Base-by-base conservation (phyloP, 169 alveolate genomes). In the Plasmodium berghei region DNA sequence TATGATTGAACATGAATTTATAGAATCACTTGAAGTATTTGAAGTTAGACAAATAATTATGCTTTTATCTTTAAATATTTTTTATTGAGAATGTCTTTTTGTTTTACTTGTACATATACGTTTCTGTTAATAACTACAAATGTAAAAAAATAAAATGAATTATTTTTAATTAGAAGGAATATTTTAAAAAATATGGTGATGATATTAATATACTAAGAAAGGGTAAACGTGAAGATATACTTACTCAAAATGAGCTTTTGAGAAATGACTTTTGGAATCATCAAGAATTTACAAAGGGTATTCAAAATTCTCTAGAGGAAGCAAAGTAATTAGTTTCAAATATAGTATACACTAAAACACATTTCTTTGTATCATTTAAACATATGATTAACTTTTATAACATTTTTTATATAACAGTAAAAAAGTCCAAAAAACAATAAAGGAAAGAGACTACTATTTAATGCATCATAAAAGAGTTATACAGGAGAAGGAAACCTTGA, bases 391-490 rank as follows among this genome's bases (percentile, higher is more conserved):
- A 54, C 48, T 22, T 55, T 80, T 20, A 46, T 22, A 34, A 34
- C 42, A 34, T 34, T 34, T 34, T 34, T 20, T 40, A 14, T 66
- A 80, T 80, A 28, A 42, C 72, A 80, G 90, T 54, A 80, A 80
- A 80, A 80, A 80, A 80, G 55, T 80, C 69, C 90, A 80, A 24
- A 80, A 80, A 72, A 66, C 67, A 52, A 80, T 80, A 28, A 80
- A 80, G 66, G 90, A 80, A 67, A 80, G 90, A 80, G 90, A 80
- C 69, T 80, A 80, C 56, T 80, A 80, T 61, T 55, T 80, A 55
- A 80, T 80, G 90, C 90, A 80, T 72, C 90, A 80, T 67, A 80
- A 80, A 55, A 69, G 90, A 56, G 90, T 80, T 58, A 58, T 80
- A 34, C 90, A 80, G 54, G 90, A 80, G 26, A 80, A 80, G 83